Percentiles rank a stretch among this genome's conserved stretches.
Evolutionary conservation across 176 grass and related monocot species (phyloP).

Genomic region (Typha latifolia): DNA sequence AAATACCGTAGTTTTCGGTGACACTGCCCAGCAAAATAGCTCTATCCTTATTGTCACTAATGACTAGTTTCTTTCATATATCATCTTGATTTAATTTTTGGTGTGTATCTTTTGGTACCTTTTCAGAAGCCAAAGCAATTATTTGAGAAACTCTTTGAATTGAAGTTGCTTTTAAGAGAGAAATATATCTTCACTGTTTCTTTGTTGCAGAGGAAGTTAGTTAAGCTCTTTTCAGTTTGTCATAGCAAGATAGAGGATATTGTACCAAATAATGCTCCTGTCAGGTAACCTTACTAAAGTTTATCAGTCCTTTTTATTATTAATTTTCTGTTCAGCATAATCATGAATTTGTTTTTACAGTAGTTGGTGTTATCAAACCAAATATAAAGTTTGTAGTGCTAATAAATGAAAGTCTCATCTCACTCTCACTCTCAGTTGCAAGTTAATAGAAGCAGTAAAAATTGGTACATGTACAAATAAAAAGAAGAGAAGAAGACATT

Average conservation of each 20-base stretch:
- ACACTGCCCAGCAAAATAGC: neutral
- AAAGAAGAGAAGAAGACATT: too few relatives aligned
- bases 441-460: too few relatives aligned
- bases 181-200: slow-evolving; percentile 3
- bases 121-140: slow-evolving; percentile 2
- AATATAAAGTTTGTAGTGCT: neutral
- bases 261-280: slow-evolving; percentile 42
- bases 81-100: too few relatives aligned
- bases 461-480: too few relatives aligned
- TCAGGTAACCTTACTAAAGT: slow-evolving; percentile 44
- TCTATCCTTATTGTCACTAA: neutral
- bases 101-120: neutral
- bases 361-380: neutral
- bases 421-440: too few relatives aligned
- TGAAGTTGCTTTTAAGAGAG: slow-evolving; percentile 1
- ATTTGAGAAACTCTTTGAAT: neutral
- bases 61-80: neutral
- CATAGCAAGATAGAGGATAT: slow-evolving; percentile 85
- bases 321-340: neutral
- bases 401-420: too few relatives aligned
- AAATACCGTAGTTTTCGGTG: neutral
- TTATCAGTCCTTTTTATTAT: slow-evolving; percentile 2
- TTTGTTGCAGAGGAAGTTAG: slow-evolving; percentile 40
- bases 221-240: slow-evolving; percentile 61
- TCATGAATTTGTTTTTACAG: neutral